Evolutionary conservation across 495 filamentous ascomycete species (phyloP), one percentile per base, ranked within the genome.

Genomic region (Penicillium pancosmium): DNA sequence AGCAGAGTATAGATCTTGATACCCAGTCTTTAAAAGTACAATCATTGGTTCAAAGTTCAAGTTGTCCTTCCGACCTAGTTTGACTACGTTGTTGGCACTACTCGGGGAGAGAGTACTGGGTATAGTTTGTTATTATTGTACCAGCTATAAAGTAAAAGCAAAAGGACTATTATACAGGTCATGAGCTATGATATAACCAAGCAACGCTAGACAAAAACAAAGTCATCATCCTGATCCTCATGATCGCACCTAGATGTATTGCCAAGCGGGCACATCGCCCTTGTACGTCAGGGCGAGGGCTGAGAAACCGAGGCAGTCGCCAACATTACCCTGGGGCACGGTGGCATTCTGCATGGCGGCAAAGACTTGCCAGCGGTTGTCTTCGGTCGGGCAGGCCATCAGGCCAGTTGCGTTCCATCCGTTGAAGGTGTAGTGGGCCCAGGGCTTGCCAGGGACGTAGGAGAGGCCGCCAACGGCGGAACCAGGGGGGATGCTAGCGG

Each of bases 401-500:
- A 79, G 72, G 3, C 77, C 77, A 4, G 33, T 65, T 0, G 74
- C 65, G 34, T 70, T 72, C 58, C 66, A 70, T 35, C 70, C 69
- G 25, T 40, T 60, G 64, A 69, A 74, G 18, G 51, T 62, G 53
- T 66, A 75, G 55, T 71, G 62, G 31, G 68, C 56, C 60, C 68
- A 71, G 9, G 61, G 54, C 27, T 60, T 38, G 27, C 65, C 72
- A 6, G 69, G 52, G 27, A 58, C 53, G 57, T 73, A 74, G 6
- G 65, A 59, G 72, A 84, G 83, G 12, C 77, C 76, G 1, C 75
- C 78, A 18, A 61, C 59, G 13, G 74, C 60, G 49, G 84, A 80
- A 10, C 84, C 86, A 23, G 0, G 73, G 36, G 87, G 86, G 19
- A 84, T 80, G 62, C 65, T 76, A 16, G 77, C 79, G 6, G 82